Conservation (phyloP, 352 stramenopile species). For the Globisporangium megalacanthum region DNA sequence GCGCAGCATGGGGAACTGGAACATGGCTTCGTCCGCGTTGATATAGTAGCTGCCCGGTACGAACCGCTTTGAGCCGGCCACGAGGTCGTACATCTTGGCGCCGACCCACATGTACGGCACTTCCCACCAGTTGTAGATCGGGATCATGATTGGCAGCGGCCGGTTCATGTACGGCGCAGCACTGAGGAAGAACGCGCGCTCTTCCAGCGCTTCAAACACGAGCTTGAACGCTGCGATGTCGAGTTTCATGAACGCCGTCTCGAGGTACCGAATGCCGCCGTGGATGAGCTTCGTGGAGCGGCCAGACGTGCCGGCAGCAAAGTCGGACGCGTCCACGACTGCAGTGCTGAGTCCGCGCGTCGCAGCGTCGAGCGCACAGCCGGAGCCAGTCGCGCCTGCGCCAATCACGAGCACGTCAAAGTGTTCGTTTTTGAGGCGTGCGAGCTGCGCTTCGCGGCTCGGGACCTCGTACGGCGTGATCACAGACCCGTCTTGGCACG, state of each 20-base stretch:
- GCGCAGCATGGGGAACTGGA: conserved; percentile 93
- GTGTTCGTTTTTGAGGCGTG: conserved; percentile 81
- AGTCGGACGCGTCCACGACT: conserved; percentile 91
- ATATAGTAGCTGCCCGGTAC: conserved; percentile 90
- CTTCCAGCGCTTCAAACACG: conserved; percentile 91
- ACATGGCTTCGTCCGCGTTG: conserved; percentile 87
- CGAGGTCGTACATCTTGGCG: conserved; percentile 91
- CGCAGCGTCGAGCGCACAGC: conserved; percentile 86
- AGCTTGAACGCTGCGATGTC: conserved; percentile 89
- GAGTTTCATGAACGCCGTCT: conserved; percentile 92
- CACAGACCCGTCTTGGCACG: conserved; percentile 77
- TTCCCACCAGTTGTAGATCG: conserved; percentile 94
- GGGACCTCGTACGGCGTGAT: conserved; percentile 84
- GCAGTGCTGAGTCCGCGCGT: conserved; percentile 92
- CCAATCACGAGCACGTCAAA: conserved; percentile 95
- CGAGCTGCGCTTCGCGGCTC: conserved; percentile 58
- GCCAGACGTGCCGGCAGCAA: conserved; percentile 89
- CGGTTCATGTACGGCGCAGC: conserved; percentile 94
- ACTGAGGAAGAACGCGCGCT: conserved; percentile 90
- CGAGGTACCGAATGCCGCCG: conserved; percentile 93
- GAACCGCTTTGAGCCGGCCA: conserved; percentile 85
- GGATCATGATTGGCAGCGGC: conserved; percentile 94
- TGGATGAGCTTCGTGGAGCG: conserved; percentile 96
- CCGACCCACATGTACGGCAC: conserved; percentile 93
- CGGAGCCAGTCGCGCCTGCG: conserved; percentile 89